Conservation (phyloP, 2,329 filamentous ascomycete genomes). For the Talaromyces sp. region DNA sequence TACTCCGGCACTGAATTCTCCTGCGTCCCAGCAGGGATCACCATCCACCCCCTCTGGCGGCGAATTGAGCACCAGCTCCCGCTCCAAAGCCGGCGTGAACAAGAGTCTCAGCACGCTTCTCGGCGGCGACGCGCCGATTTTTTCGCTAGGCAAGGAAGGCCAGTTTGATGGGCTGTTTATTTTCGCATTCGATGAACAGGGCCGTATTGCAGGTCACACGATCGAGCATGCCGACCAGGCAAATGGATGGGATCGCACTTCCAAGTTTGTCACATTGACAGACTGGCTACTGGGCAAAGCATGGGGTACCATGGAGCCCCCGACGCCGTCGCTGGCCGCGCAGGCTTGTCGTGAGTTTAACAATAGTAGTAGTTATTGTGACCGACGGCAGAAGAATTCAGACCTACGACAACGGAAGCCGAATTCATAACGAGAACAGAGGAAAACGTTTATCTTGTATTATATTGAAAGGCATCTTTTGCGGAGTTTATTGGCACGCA, state of each 20-base stretch:
- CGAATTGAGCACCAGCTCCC: neutral
- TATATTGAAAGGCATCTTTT: neutral
- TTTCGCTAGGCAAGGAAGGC: constrained; percentile 54
- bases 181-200: constrained; percentile 89
- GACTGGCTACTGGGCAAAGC: constrained; percentile 90
- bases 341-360: constrained; percentile 17
- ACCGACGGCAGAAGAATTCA: neutral
- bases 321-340: constrained; percentile 23
- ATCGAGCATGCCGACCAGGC: constrained; percentile 90
- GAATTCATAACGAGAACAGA: neutral
- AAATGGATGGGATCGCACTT: constrained; percentile 75
- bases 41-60: neutral
- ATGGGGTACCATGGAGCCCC: constrained; percentile 37
- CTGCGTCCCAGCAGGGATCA: constrained; percentile 6
- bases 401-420: neutral
- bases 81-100: constrained; percentile 28
- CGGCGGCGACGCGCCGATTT: constrained; percentile 47
- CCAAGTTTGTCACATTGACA: constrained; percentile 82
- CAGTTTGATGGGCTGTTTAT: constrained; percentile 90
- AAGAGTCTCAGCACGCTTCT: constrained; percentile 43
- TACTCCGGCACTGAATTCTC: constrained; percentile 7
- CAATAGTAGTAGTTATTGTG: neutral
- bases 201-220: constrained; percentile 77
- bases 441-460: neutral
- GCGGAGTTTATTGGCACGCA: neutral